Evolutionary conservation across 176 grass and related monocot species (phyloP), one percentile per base, ranked within the genome.

Genomic region (Bromus sterilis): DNA sequence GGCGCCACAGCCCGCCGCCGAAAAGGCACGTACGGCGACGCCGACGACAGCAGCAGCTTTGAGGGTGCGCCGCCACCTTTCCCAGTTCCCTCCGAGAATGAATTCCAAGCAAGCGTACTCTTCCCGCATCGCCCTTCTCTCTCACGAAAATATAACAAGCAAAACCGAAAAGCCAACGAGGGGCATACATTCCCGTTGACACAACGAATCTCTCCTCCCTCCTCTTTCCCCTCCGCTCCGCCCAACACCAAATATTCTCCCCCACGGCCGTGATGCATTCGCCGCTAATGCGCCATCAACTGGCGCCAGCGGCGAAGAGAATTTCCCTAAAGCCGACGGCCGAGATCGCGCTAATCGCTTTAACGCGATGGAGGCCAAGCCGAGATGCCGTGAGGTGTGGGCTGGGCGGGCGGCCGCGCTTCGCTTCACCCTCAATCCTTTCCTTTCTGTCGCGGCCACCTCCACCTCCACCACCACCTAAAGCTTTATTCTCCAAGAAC

Each of bases 371-470:
- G 13, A 56, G 29, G 15, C 16, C 14, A 11, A 15, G 68, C 42
- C 66, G 60, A 85, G 90, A 92, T 92, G 90, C 83, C 83, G 80
- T 86, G 90, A 60, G 53, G 12, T 64, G 74, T 80, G 48, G 85
- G 70, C 84, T 80, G 48, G 85, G 70, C 84, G 57, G 59, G 35
- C 74, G 61, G 20, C 77, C 87, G 77, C 74, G 56, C 78, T 76
- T 84, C 76, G 63, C 81, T 85, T 87, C 85, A 66, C 82, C 82
- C 83, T 78, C 83, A 83, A 86, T 89, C 83, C 83, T 86, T 89
- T 92, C 80, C 86, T 92, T 92, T 92, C 80, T 81, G 60, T 93
- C 81, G 64, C 91, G 63, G 77, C 84, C 84, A 81, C 57, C 68
- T 76, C 78, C 67, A 68, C 75, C 71, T 53, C 49, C 83, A 26